Evolutionary conservation across 306 rosid genomes (phyloP), one percentile per base, ranked within the genome.

Genomic region (Castanea crenata): DNA sequence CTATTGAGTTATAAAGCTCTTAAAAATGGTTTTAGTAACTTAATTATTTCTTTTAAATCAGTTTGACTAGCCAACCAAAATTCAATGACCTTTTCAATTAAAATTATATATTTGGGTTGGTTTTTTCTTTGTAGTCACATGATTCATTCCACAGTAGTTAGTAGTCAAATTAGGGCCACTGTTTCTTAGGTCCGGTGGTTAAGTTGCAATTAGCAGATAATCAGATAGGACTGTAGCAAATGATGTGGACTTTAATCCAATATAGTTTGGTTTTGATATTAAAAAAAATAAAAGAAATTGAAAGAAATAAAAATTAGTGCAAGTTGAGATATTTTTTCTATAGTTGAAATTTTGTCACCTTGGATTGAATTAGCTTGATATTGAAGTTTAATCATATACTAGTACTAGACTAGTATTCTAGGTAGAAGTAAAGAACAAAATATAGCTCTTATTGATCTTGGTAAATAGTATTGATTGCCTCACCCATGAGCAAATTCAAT

Each of bases 401-500:
- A 71, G 0, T 19, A 9, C 3, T 62, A 32, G 32, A 79, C 41
- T 13, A 9, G 23, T 79, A 14, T 14, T 19, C 52, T 18, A 35
- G 52, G 34, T 7, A 55, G 21, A 7, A 55, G 15, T 54, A 46
- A n/a, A 31, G 62, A 79, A 15, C 25, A n/a, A 18, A 31, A 46
- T 76, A 71, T 79, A 78, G 54, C 75, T 77, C 71, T 38, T 76
- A 79, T 63, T 59, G 78, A 71, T 61, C 74, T 62, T 52, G 55
- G 71, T 35, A 32, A 13, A 49, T 12, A 3, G 54, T 3, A 10
- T 19, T 29, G 77, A 82, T 76, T 83, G 81, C 85, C 55, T 73
- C 64, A 71, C 73, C 69, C 84, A 80, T 67, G 85, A 76, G 78
- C 59, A 82, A 87, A 81, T 69, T 79, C 62, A 73, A 83, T 77